Evolutionary conservation across 768 basidiomycete genomes (phyloP), one percentile per base, ranked within the genome.

Genomic region (Coprinellus micaceus): DNA sequence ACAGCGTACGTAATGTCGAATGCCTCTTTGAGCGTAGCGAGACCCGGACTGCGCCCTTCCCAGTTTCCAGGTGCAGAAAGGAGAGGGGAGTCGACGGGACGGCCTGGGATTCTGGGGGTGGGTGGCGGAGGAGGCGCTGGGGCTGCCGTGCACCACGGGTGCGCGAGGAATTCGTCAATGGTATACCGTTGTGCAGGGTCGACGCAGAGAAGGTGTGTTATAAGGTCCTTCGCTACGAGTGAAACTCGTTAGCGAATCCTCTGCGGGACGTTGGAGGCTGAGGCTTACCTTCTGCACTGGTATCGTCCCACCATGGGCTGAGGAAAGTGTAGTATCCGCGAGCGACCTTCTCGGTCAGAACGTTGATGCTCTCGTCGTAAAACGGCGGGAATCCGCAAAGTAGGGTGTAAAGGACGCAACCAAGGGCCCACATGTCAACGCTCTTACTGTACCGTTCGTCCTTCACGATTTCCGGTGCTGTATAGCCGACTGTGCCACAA

Each of bases 351-450:
- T 98, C 96, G 0, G 97, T 98, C 43, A 98, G 81, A 39, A 98
- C 94, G 63, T 90, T 94, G 74, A 99, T 99, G 66, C 91, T 95
- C 71, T 99, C 97, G 61, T 99, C 97, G 72, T 98, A 99, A 76
- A 99, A 99, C 0, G 97, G 97, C 45, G 90, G 91, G 71, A 98
- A 97, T 52, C 97, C 97, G 64, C 97, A 98, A 19, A 99, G 85
- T 2, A 98, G 79, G 2, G 97, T 99, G 74, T 99, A 99, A 1
- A 99, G 80, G n/a, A 99, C 97, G 70, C 97, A 99, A 39, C 97
- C 97, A 36, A 99, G 75, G 2, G 97, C 97, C 97, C 97, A 99
- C 97, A 98, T 98, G 68, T 99, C 97, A 53, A 98, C 96, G 65
- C 90, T 93, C 73, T 94, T 95, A 69, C 85, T 89, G 69, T 96